Evolutionary conservation across 2,329 filamentous ascomycete genomes (phyloP), one percentile per base, ranked within the genome.

Genomic region (Penicillium italicum): DNA sequence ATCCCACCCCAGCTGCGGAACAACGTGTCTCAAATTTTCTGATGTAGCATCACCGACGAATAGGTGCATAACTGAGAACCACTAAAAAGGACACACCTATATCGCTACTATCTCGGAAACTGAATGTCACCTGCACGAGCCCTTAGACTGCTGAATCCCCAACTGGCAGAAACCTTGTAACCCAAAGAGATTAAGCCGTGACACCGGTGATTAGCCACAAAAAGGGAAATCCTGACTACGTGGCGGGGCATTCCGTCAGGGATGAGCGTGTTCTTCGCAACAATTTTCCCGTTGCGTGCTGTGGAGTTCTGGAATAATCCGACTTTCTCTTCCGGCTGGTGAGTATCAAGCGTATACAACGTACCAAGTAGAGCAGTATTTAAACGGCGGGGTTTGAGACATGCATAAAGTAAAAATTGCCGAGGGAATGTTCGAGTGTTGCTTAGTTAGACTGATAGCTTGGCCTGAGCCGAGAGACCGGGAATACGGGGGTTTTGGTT

Each of bases 201-300:
- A 3, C 7, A 14, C 54, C 31, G 54, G 54, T 4, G 8, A 43
- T 57, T 50, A 54, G 34, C 57, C 54, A 41, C 11, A 40, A 26
- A 43, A 14, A 24, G 9, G 36, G 54, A 14, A 37, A 42, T 2
- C 5, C n/a, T 30, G 4, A 6, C 33, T 22, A 28, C n/a, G 4
- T 9, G 16, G n/a, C 40, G 49, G 30, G 44, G 34, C 34, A 33
- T 28, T 20, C n/a, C n/a, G 28, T 10, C 20, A 41, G n/a, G 5
- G 36, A 53, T 42, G 12, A 16, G 44, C 36, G 12, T 40, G 2
- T 14, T 43, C 26, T 28, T 28, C 26, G 8, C 8, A n/a, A n/a
- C n/a, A n/a, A n/a, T 24, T 24, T 24, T 24, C 24, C 3, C 5
- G 5, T 24, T 24, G 24, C 24, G 24, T 5, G 24, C 5, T 3